A percentile compares a stretch with the other conserved stretches of the same genome.
These are phyloP conservation scores for Sporothrix phasma DNA, from an alignment of 2,329 filamentous ascomycete species.

Conservation along the genomic window DNA sequence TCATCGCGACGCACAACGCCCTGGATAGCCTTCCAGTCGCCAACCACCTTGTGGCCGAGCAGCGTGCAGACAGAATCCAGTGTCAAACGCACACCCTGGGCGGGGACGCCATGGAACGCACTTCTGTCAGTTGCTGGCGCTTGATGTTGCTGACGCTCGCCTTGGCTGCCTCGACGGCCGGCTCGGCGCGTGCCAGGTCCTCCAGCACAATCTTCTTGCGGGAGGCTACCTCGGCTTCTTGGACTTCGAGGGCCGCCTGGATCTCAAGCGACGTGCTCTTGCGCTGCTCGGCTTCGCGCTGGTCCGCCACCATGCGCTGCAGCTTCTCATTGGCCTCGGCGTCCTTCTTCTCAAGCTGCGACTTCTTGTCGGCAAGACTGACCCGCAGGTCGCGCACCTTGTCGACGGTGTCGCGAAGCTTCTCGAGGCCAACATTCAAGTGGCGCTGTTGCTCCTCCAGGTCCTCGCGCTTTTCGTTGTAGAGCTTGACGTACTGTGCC, in stretches of 20 bases:
- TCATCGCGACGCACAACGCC: constrained; percentile 83
- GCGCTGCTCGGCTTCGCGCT: constrained; percentile 85
- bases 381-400: constrained; percentile 88
- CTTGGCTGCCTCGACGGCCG: constrained; percentile 84
- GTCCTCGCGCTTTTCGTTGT: constrained; percentile 97
- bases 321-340: constrained; percentile 94
- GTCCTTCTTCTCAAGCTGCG: constrained; percentile 85
- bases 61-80: constrained; percentile 95
- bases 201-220: constrained; percentile 75
- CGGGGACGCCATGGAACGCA: constrained; percentile 91
- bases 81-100: constrained; percentile 79
- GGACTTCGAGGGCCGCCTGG: constrained; percentile 74
- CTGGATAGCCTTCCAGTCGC: constrained; percentile 87
- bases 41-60: constrained; percentile 74
- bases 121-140: constrained; percentile 91
- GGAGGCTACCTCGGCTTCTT: constrained; percentile 76
- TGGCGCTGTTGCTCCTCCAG: constrained; percentile 97
- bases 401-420: constrained; percentile 90
- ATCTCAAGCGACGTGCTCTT: constrained; percentile 84
- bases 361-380: constrained; percentile 90
- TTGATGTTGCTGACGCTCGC: constrained; percentile 98
- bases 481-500: constrained; percentile 91
- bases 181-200: constrained; percentile 84
- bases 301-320: constrained; percentile 92
- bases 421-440: constrained; percentile 95